Base-by-base conservation (phyloP, 2,329 filamentous ascomycete species). In the Chalara sp. region DNA sequence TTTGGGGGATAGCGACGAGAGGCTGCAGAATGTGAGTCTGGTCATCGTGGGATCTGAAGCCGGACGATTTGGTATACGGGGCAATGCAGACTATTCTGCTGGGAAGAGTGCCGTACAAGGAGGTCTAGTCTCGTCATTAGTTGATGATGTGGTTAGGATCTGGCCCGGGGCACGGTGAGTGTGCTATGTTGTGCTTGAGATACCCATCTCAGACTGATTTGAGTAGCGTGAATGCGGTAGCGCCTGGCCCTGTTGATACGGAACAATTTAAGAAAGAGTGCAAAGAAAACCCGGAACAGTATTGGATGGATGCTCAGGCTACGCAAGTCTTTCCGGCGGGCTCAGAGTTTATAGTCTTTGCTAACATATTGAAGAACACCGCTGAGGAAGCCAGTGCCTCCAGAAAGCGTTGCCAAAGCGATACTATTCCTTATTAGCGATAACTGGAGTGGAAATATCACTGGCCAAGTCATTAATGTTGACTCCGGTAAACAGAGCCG, bases 351-450 rank as follows among this genome's bases (percentile, higher is more conserved):
- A 44, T 10, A 7, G 12, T 7, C 32, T n/a, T 32, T 12, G 12
- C 6, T 32, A 6, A 10, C 6, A 29, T 11, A 12, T 11, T 41
- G 33, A 40, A 10, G 56, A 54, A 49, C 21, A 21, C 21, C 21
- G 21, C 21, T 21, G 21, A 21, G 45, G 5, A 62, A 66, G 46
- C 66, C 72, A 12, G 65, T 73, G 11, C 61, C 67, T 4, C 56
- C 62, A 28, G 65, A 67, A 33, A 64, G 67, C 46, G 72, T 76
- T 32, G 72, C 73, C 30, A 70, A 69, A 59, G 67, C 63, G 3
- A 70, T 73, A 50, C 46, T 75, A 10, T 72, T 72, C 39, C 60
- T 76, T n/a, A 70, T 72, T 5, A 75, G 72, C 58, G 68, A 74
- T 54, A 67, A 65, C 46, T 74, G 68, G 59, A 70, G 69, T 57